phyloP scores from a whole-genome alignment of 805 yeast species.

The Priceomyces medius region DNA sequence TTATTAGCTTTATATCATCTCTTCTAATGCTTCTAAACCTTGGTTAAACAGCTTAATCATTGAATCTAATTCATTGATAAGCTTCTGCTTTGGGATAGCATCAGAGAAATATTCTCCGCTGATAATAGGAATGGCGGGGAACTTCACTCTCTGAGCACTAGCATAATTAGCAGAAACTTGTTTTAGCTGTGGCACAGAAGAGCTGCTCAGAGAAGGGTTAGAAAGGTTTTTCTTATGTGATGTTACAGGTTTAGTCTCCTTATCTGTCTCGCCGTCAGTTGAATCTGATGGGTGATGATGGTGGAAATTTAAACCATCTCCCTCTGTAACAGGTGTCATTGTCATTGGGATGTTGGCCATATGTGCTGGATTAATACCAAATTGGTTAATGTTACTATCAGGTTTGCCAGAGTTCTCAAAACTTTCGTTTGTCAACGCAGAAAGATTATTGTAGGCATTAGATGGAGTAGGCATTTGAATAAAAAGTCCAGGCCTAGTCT shows the following conservation, averaged over 20 bases:
- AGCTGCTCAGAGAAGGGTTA: conserved; percentile 1
- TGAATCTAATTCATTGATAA: conserved; percentile 35
- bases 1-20: conserved; percentile 15
- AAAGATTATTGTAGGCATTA: conserved; percentile 27
- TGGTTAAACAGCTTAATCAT: conserved; percentile 38
- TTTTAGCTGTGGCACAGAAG: background rate
- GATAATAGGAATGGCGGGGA: conserved; percentile 38
- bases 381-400: conserved; percentile 57
- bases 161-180: background rate
- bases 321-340: conserved; percentile 82
- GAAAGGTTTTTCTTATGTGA: background rate
- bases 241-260: background rate
- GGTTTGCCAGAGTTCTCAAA: conserved; percentile 11
- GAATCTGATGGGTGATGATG: background rate
- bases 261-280: conserved; percentile 11
- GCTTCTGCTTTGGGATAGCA: conserved; percentile 32
- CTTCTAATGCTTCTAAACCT: conserved; percentile 43
- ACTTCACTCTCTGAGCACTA: conserved; percentile 14
- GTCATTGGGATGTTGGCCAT: conserved; percentile 54
- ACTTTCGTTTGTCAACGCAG: conserved; percentile 38
- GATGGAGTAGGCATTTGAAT: conserved; percentile 79
- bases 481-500: conserved; percentile 55
- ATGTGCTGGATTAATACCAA: conserved; percentile 59
- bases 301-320: conserved; percentile 18
- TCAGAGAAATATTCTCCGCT: conserved; percentile 39